Base-by-base conservation (phyloP, 768 basidiomycete species). In the Amanita molliuscula region DNA sequence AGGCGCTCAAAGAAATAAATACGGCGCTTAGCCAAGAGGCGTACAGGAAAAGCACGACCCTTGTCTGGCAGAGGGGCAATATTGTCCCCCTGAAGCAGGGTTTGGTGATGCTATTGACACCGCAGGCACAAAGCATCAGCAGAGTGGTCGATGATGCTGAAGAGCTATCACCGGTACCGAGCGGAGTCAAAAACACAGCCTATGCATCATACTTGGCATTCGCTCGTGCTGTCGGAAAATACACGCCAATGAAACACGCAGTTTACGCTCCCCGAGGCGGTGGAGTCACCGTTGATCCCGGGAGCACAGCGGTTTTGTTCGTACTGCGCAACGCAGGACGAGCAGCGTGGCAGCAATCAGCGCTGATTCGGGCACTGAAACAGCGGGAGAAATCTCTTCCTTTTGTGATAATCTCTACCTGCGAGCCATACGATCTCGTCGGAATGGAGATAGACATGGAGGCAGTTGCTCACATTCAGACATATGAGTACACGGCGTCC, bases 361-460 rank as follows among this genome's bases (percentile, higher is more conserved):
- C 66, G 34, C 54, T 82, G 48, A 58, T 53, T 42, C 53, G 55
- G 31, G 54, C 71, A 35, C 38, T 64, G 16, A 52, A 43, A 29
- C 18, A 55, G 47, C 53, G 58, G 38, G 62, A 52, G 16, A 49
- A 6, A 2, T 48, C 26, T 0, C 57, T 64, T 15, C 64, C 66
- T 15, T 61, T 81, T 29, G 66, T 81, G 1, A 59, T 84, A 11
- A 53, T 85, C 0, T 72, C 78, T 16, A 82, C 78, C 33, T 82
- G 82, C 57, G 76, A 73, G n/a, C 83, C 83, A 25, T 86, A 84
- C 55, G 82, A 85, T 53, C 50, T 81, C 9, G 18, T 35, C 23
- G 62, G 70, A 11, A 62, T 58, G 7, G 56, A 62, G 29, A 37
- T 46, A 13, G 59, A 55, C 11, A 51, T 36, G 4, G 58, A 57